phyloP scores from a whole-genome alignment of 2,329 filamentous ascomycete genomes.

The Chaetothyriales sp. region DNA sequence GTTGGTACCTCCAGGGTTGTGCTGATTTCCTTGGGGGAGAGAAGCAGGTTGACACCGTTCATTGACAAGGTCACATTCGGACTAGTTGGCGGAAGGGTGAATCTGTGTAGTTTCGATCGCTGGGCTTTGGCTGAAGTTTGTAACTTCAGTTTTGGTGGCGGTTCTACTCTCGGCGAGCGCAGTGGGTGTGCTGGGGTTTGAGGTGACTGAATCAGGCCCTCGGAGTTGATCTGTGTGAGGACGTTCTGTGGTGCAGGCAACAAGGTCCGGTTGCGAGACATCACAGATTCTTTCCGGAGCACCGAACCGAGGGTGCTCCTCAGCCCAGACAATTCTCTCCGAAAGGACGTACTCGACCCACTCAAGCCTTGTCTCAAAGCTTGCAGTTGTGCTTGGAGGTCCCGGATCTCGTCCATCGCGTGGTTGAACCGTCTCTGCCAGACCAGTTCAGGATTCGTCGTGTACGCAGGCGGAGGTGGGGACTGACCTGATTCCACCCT shows the following conservation, averaged over 20 bases:
- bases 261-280: slow-evolving; percentile 5
- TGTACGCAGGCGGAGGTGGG: slow-evolving; percentile 10
- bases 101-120: not conserved
- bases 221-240: not conserved
- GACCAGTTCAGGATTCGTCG: slow-evolving; percentile 11
- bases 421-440: slow-evolving; percentile 11
- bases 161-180: not conserved
- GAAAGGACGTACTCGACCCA: slow-evolving; percentile 9
- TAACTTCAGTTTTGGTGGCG: not conserved
- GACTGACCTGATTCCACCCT: not conserved
- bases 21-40: not conserved
- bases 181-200: not conserved
- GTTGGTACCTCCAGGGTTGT: not conserved
- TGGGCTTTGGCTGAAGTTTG: not conserved
- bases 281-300: slow-evolving; percentile 14
- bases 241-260: not conserved
- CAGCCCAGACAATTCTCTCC: slow-evolving; percentile 13
- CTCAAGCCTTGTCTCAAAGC: slow-evolving; percentile 8
- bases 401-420: slow-evolving; percentile 13
- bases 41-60: not conserved
- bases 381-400: slow-evolving; percentile 9
- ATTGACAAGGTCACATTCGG: not conserved
- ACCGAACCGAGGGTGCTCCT: slow-evolving; percentile 13
- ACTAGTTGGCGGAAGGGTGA: not conserved
- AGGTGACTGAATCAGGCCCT: not conserved